A percentile compares a stretch with the other conserved stretches of the same genome.
phyloP scores from a whole-genome alignment of 257 asterid genomes.

The Solanum chilense region DNA sequence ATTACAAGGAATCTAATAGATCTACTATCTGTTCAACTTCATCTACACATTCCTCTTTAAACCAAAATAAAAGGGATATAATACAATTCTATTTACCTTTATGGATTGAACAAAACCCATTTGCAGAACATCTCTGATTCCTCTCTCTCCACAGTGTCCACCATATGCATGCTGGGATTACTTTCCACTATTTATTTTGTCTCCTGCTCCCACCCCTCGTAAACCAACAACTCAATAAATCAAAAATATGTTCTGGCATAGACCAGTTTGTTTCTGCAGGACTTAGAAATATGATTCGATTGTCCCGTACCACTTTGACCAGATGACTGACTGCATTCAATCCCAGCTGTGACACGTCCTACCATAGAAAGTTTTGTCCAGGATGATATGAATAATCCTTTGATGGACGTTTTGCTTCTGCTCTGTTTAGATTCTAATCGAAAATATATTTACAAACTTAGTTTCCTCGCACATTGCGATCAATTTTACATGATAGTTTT shows the following conservation, averaged over 20 bases:
- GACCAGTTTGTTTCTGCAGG: background rate
- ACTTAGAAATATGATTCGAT: background rate
- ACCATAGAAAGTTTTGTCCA: no score
- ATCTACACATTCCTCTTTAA: background rate
- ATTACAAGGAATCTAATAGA: background rate
- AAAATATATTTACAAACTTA: no score
- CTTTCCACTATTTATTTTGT: background rate
- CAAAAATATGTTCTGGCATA: background rate
- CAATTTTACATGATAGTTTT: no score
- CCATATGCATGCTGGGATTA: background rate
- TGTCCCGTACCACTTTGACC: no score
- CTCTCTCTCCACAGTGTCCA: background rate
- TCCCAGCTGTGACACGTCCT: no score
- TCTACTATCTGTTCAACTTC: background rate
- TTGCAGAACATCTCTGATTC: background rate
- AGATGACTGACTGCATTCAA: no score
- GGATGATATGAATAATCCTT: no score
- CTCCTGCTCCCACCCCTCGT: background rate
- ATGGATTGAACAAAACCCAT: background rate
- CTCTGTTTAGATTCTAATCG: no score
- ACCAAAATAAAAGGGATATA: background rate
- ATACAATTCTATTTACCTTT: background rate
- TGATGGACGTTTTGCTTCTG: no score
- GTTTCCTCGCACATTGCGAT: no score
- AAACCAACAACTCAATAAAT: background rate